These are phyloP conservation scores for Globisporangium cederbergense DNA, from an alignment of 352 stramenopile genomes.

Conservation along the genomic window DNA sequence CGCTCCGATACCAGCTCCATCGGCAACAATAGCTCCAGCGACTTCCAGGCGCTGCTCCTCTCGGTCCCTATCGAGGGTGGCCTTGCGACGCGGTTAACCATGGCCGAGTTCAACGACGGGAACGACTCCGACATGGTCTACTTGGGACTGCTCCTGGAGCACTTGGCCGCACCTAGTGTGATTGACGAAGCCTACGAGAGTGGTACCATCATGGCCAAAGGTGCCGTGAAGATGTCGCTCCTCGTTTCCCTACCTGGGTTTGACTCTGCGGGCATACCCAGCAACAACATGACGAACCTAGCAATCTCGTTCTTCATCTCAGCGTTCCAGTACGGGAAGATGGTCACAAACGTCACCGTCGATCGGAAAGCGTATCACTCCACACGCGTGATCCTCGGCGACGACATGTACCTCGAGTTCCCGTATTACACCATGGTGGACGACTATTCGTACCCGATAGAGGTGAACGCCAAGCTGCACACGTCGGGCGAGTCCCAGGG, in stretches of 20 bases:
- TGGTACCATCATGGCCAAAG: neutral
- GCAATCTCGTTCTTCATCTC: constrained; percentile 20
- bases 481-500: constrained; percentile 14
- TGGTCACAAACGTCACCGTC: constrained; percentile 7
- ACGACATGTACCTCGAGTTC: constrained; percentile 18
- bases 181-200: neutral
- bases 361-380: too few species aligned
- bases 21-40: neutral
- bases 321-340: constrained; percentile 10
- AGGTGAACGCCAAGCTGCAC: constrained; percentile 4
- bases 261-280: neutral
- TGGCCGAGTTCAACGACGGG: neutral
- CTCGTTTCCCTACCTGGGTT: neutral
- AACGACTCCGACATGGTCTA: neutral
- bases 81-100: neutral
- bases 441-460: neutral
- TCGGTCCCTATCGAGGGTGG: neutral
- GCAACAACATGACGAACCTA: neutral
- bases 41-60: neutral
- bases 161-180: neutral
- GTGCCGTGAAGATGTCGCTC: neutral
- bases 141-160: neutral
- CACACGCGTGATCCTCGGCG: constrained; percentile 9
- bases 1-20: neutral
- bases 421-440: neutral